These are phyloP conservation scores for Gracilaria caudata DNA, from an alignment of 23 red algal genomes.

Conservation along the genomic window DNA sequence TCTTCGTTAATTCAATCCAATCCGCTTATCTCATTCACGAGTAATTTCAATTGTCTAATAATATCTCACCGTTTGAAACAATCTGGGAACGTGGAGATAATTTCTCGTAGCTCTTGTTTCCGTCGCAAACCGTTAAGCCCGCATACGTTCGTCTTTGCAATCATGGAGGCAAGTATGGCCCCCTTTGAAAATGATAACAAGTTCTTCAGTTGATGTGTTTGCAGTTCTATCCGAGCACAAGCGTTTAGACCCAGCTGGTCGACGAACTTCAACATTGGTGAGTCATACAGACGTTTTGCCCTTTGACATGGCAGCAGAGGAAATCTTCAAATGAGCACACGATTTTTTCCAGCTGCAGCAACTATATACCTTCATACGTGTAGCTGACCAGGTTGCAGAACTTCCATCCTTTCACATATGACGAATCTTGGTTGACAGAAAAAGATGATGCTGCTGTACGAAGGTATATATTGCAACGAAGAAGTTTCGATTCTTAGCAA, in stretches of 20 bases:
- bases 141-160: no score
- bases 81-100: neutral
- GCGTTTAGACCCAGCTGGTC: neutral
- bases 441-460: neutral
- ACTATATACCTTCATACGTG: no score
- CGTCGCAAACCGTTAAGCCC: neutral
- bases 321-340: neutral
- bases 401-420: neutral
- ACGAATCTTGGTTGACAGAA: neutral
- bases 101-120: neutral
- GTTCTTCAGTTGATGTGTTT: neutral
- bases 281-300: neutral
- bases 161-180: neutral
- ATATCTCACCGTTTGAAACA: neutral
- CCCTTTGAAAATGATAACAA: neutral
- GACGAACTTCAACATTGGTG: neutral
- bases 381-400: neutral
- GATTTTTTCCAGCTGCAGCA: neutral
- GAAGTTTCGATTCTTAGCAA: neutral
- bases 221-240: neutral
- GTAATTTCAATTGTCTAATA: neutral
- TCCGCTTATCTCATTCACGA: neutral
- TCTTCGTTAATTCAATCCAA: neutral
- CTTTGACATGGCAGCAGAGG: neutral
- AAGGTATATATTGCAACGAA: neutral